These are phyloP conservation scores for Flaveria trinervia DNA, from an alignment of 129 eudicot genomes.

Conservation along the genomic window DNA sequence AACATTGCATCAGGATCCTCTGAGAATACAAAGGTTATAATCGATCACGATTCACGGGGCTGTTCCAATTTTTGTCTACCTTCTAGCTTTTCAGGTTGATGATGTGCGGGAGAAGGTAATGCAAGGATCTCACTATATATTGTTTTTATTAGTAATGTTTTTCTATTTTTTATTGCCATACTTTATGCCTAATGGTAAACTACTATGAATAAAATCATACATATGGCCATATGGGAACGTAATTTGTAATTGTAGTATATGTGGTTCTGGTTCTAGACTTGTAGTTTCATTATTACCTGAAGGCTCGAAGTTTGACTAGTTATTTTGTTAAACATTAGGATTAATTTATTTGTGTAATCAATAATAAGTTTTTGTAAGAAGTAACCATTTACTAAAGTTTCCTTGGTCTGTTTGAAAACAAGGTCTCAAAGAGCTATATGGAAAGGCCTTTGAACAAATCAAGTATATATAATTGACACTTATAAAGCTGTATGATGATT, in stretches of 20 bases:
- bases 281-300: neutral
- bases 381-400: too few species aligned
- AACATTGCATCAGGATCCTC: constrained; percentile 85
- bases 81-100: constrained; percentile 71
- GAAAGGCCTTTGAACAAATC: too few species aligned
- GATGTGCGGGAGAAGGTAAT: constrained; percentile 88
- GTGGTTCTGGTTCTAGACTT: neutral
- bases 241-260: neutral
- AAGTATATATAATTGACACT: too few species aligned
- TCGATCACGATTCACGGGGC: constrained; percentile 63
- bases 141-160: too few species aligned
- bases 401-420: too few species aligned
- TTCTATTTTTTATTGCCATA: neutral
- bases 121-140: too few species aligned
- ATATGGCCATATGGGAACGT: neutral
- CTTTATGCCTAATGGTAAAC: neutral
- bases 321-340: too few species aligned
- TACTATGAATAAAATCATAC: neutral
- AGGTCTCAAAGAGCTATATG: too few species aligned
- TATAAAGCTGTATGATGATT: neutral
- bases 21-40: constrained; percentile 70
- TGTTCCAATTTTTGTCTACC: constrained; percentile 74
- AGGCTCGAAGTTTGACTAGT: neutral
- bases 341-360: too few species aligned
- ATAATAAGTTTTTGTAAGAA: too few species aligned